Conservation (phyloP, 1,284 basidiomycete species). For the Heterobasidion occidentale region DNA sequence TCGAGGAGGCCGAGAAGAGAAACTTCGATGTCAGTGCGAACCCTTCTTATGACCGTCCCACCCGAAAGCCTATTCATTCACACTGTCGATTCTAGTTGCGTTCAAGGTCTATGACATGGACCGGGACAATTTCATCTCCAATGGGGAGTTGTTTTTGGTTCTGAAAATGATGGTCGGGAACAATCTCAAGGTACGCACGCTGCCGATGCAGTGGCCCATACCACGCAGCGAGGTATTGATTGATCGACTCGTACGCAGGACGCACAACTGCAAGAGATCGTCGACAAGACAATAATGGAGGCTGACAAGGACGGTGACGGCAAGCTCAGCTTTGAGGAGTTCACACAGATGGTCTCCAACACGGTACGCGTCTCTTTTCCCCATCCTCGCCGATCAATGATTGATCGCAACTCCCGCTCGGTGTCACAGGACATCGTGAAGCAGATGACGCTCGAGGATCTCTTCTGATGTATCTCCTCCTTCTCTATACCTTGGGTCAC, state of each 20-base stretch:
- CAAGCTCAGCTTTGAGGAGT: conserved; percentile 95
- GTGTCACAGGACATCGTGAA: conserved; percentile 78
- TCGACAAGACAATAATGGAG: conserved; percentile 99
- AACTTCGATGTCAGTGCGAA: conserved; percentile 78
- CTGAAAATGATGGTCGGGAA: conserved; percentile 99
- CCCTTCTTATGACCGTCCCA: neutral
- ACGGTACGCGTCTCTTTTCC: conserved; percentile 51
- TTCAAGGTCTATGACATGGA: conserved; percentile 99
- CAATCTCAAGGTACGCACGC: conserved; percentile 76
- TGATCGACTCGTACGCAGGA: conserved; percentile 46
- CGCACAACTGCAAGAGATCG: conserved; percentile 98
- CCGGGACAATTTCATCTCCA: conserved; percentile 95
- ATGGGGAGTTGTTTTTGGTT: conserved; percentile 96
- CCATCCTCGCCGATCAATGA: conserved; percentile 12
- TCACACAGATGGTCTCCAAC: conserved; percentile 93
- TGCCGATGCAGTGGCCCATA: no score
- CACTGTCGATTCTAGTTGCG: conserved; percentile 51
- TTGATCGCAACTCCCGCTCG: neutral
- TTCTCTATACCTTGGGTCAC: no score
- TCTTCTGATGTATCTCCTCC: conserved; percentile 45
- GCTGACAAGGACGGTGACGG: conserved; percentile 98
- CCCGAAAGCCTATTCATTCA: neutral
- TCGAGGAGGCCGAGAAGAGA: conserved; percentile 94
- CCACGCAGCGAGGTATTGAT: no score
- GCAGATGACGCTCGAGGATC: conserved; percentile 96